Evolutionary conservation across 176 grass and related monocot species (phyloP).

Genomic region (Chrysopogon serrulatus): DNA sequence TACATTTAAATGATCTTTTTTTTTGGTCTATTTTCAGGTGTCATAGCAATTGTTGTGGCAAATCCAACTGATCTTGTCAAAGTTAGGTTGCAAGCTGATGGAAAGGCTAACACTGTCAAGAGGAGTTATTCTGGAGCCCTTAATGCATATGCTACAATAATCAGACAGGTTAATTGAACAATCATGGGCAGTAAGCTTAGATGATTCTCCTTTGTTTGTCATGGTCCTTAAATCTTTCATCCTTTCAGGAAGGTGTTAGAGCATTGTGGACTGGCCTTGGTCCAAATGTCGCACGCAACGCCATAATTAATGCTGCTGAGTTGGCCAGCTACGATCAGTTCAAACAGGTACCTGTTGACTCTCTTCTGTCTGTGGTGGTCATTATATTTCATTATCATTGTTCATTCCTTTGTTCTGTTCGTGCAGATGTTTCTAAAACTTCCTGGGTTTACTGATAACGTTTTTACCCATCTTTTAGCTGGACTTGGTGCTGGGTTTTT

Average conservation of each 20-base stretch:
- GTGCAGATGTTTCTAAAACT: constrained; percentile 78
- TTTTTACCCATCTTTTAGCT: constrained; percentile 94
- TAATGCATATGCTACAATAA: constrained; percentile 81
- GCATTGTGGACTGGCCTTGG: constrained; percentile 93
- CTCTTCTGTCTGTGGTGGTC: constrained; percentile 1
- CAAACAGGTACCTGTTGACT: constrained; percentile 54
- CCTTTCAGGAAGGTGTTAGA: constrained; percentile 71
- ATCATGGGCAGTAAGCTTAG: constrained; percentile 8
- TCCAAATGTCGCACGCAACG: constrained; percentile 91
- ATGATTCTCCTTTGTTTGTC: constrained; percentile 1
- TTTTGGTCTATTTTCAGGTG: constrained; percentile 35
- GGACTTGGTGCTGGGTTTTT: constrained; percentile 86
- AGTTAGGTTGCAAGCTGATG: constrained; percentile 91
- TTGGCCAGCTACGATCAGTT: constrained; percentile 94
- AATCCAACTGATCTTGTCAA: constrained; percentile 97
- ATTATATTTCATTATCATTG: neutral
- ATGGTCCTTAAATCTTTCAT: constrained; percentile 15
- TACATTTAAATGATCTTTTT: neutral
- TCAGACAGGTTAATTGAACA: constrained; percentile 57
- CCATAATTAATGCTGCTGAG: constrained; percentile 87
- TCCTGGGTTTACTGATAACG: constrained; percentile 87
- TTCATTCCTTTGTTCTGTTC: constrained; percentile 39
- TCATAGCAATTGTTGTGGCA: constrained; percentile 69
- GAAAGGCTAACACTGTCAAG: constrained; percentile 62
- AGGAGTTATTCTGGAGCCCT: constrained; percentile 95